phyloP scores from a whole-genome alignment of 2,329 filamentous ascomycete genomes.

The Aureobasidium sp. region DNA sequence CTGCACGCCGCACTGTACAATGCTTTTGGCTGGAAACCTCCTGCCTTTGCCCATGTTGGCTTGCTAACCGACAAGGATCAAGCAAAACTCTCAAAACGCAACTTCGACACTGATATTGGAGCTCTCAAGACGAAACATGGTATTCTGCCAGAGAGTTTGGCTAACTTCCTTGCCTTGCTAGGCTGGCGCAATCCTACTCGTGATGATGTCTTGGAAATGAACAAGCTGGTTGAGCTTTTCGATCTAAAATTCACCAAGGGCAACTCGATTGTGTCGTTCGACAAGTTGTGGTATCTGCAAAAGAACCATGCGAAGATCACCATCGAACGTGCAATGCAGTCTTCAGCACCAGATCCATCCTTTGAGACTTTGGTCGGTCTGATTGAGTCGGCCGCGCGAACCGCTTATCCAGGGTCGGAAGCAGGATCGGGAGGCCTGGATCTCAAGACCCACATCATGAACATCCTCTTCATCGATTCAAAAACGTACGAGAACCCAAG shows the following conservation, averaged over 20 bases:
- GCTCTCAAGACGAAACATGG: constrained; percentile 51
- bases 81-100: constrained; percentile 68
- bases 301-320: constrained; percentile 53
- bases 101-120: constrained; percentile 57
- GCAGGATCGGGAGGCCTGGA: constrained; percentile 19
- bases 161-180: constrained; percentile 77
- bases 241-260: constrained; percentile 84
- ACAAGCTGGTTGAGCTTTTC: constrained; percentile 68
- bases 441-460: constrained; percentile 42
- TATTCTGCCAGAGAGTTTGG: constrained; percentile 56
- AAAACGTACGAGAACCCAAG: constrained; percentile 51
- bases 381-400: constrained; percentile 26
- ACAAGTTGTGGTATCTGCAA: constrained; percentile 77
- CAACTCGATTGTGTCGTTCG: constrained; percentile 73
- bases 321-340: constrained; percentile 25
- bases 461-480: constrained; percentile 48
- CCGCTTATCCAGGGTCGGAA: constrained; percentile 16
- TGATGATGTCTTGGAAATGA: constrained; percentile 64
- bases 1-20: constrained; percentile 56
- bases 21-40: constrained; percentile 44
- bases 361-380: constrained; percentile 33
- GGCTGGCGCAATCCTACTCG: constrained; percentile 69
- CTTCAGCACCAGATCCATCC: constrained; percentile 13
- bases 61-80: constrained; percentile 42
- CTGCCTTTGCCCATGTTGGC: constrained; percentile 44